A percentile compares a stretch with the other conserved stretches of the same genome.
Evolutionary conservation across 768 basidiomycete genomes (phyloP).

Genomic region (Phlegmacium glaucopus): DNA sequence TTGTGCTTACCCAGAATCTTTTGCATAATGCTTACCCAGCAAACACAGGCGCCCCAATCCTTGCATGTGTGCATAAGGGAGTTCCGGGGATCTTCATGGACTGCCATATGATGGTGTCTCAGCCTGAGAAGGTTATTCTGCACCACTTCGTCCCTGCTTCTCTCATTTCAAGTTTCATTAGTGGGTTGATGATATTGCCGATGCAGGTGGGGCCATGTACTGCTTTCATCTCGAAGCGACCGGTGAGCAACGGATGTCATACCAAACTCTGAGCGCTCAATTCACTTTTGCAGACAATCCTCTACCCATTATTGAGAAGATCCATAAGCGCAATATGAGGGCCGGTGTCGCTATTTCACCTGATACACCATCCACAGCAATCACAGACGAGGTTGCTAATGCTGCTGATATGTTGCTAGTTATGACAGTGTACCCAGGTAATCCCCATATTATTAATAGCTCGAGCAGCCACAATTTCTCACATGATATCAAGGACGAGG

Average conservation of each 20-base stretch:
- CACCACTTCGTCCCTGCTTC: background rate
- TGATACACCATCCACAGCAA: conserved; percentile 83
- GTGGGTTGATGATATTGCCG: conserved; percentile 97
- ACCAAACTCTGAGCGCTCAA: background rate
- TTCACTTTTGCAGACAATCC: conserved; percentile 50
- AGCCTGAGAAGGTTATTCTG: conserved; percentile 75
- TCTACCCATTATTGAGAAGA: conserved; percentile 70
- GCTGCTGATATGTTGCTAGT: conserved; percentile 94
- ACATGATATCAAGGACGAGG: conserved; percentile 59
- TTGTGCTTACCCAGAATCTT: background rate
- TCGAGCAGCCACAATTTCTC: background rate
- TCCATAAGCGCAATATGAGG: conserved; percentile 84
- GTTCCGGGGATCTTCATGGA: conserved; percentile 99
- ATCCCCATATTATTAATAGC: background rate
- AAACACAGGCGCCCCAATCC: conserved; percentile 74
- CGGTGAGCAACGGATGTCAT: conserved; percentile 41
- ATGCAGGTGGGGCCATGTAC: conserved; percentile 92
- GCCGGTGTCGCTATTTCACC: conserved; percentile 97
- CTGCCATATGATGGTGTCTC: conserved; percentile 99
- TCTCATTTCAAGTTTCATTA: conserved; percentile 23
- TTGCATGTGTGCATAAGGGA: conserved; percentile 79
- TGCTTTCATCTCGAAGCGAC: conserved; percentile 97
- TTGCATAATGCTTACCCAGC: conserved; percentile 1
- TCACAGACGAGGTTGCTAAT: conserved; percentile 81
- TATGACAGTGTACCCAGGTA: conserved; percentile 97